Conservation (phyloP, 768 basidiomycete genomes). For the Trametes coccinea region DNA sequence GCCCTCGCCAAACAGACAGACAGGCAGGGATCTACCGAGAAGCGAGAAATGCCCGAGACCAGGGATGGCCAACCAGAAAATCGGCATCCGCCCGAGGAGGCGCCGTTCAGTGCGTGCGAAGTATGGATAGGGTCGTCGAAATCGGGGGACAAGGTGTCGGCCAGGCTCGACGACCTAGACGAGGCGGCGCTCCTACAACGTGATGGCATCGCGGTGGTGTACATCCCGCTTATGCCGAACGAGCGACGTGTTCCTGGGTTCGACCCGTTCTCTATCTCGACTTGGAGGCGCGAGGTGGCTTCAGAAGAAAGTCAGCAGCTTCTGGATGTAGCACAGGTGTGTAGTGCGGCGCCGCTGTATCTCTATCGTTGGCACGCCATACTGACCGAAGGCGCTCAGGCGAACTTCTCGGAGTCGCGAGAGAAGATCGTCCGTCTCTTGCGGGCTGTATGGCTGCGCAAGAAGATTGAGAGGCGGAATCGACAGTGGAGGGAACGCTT, state of each 20-base stretch:
- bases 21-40: conserved; percentile 20
- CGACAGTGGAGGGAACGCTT: conserved; percentile 23
- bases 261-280: conserved; percentile 29
- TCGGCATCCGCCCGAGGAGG: neutral
- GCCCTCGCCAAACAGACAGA: conserved; percentile 27
- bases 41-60: conserved; percentile 17
- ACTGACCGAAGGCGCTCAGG: conserved; percentile 6
- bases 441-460: conserved; percentile 32
- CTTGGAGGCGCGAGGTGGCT: conserved; percentile 29
- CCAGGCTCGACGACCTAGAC: conserved; percentile 31
- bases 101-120: conserved; percentile 24
- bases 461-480: conserved; percentile 23
- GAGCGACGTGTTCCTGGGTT: conserved; percentile 26
- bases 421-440: conserved; percentile 30
- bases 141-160: conserved; percentile 17
- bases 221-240: conserved; percentile 30
- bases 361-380: too few species aligned
- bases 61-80: neutral
- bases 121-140: conserved; percentile 32
- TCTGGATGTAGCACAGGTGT: conserved; percentile 27
- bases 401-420: conserved; percentile 26
- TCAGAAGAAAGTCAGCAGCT: conserved; percentile 27
- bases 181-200: conserved; percentile 28
- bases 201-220: conserved; percentile 30
- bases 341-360: neutral